Conservation (phyloP, 2,329 filamentous ascomycete species). For the Ophiobolus disseminans region DNA sequence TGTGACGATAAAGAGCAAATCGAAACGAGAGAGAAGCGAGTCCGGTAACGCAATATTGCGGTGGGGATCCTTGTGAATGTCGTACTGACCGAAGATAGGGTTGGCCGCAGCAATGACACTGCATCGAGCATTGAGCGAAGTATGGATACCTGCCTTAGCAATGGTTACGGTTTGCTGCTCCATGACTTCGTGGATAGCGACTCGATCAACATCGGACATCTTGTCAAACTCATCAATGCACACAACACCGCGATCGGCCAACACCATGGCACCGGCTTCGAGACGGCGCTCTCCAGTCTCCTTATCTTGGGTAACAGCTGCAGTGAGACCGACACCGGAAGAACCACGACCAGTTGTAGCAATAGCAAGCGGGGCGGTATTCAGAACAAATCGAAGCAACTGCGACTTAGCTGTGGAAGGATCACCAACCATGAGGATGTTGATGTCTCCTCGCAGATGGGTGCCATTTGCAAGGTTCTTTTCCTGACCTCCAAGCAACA, state of each 20-base stretch:
- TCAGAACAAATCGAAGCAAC: conserved; percentile 92
- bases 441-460: conserved; percentile 97
- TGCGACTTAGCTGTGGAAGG: conserved; percentile 99
- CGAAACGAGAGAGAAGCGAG: conserved; percentile 96
- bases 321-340: conserved; percentile 95
- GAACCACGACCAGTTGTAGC: conserved; percentile 96
- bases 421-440: conserved; percentile 98
- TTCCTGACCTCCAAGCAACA: conserved; percentile 94
- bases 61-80: conserved; percentile 97
- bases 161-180: conserved; percentile 99
- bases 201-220: conserved; percentile 97
- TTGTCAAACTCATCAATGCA: conserved; percentile 99
- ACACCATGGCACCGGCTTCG: conserved; percentile 98
- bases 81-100: conserved; percentile 97
- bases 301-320: conserved; percentile 94
- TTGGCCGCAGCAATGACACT: conserved; percentile 97
- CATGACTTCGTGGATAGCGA: conserved; percentile 99
- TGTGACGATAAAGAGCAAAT: conserved; percentile 95
- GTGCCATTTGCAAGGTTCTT: conserved; percentile 99
- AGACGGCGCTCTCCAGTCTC: conserved; percentile 94
- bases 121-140: conserved; percentile 93
- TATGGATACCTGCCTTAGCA: conserved; percentile 97
- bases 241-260: conserved; percentile 94
- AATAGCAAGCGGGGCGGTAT: conserved; percentile 94
- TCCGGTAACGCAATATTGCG: conserved; percentile 98